Conservation (phyloP, 1,284 basidiomycete genomes). For the Pseudozyma sp. region DNA sequence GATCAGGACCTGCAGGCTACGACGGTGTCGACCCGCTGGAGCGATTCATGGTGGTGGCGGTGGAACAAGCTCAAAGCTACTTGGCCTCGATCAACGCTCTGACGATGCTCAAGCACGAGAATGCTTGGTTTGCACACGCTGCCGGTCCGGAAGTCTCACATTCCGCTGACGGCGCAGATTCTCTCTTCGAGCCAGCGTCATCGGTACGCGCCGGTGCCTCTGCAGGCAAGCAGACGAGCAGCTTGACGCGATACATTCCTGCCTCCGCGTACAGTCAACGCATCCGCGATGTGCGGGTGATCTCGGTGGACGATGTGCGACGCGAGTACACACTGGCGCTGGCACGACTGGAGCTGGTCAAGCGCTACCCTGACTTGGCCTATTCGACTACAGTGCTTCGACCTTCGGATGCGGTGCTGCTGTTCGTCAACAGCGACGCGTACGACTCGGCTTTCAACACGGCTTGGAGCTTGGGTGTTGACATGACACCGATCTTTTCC, state of each 20-base stretch:
- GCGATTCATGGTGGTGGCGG: constrained; percentile 72
- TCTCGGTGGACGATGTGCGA: constrained; percentile 84
- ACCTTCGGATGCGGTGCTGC: constrained; percentile 77
- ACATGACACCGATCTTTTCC: constrained; percentile 87
- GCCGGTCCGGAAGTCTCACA: constrained; percentile 27
- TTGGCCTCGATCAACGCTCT: constrained; percentile 90
- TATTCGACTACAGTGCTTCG: constrained; percentile 49
- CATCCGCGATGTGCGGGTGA: constrained; percentile 77
- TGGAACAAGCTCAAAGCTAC: constrained; percentile 82
- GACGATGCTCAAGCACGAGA: constrained; percentile 81
- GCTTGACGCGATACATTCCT: constrained; percentile 81
- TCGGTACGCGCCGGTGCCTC: constrained; percentile 16
- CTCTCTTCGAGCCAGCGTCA: constrained; percentile 25
- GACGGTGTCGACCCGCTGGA: constrained; percentile 40
- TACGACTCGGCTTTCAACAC: constrained; percentile 84
- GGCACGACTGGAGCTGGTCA: constrained; percentile 81
- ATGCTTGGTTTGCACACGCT: constrained; percentile 80
- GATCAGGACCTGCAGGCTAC: constrained; percentile 4
- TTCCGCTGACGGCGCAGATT: constrained; percentile 22
- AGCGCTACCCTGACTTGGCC: constrained; percentile 73
- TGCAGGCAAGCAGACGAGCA: constrained; percentile 69
- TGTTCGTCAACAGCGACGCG: constrained; percentile 81
- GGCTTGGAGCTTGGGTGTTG: constrained; percentile 81
- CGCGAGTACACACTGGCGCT: constrained; percentile 84
- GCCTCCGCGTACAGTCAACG: constrained; percentile 74